phyloP scores from a whole-genome alignment of 306 rosid genomes.

The Lathyrus sativus region DNA sequence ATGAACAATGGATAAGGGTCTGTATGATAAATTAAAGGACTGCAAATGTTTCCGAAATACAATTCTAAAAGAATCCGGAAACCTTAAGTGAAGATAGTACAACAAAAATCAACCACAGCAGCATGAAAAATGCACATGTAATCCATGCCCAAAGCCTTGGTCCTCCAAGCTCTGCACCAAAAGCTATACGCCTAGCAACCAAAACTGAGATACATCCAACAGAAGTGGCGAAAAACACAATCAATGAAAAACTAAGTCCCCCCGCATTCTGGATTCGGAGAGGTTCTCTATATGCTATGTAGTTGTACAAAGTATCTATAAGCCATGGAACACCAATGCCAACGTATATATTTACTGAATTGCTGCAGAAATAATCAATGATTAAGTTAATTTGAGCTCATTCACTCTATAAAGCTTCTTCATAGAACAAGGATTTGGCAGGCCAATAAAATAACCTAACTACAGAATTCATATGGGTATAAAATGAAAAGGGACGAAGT shows the following conservation, averaged over 20 bases:
- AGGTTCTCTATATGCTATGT: constrained; percentile 68
- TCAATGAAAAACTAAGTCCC: constrained; percentile 83
- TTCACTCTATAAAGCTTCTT: constrained; percentile 12
- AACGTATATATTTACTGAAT: constrained; percentile 90
- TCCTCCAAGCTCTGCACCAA: constrained; percentile 97
- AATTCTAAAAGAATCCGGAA: constrained; percentile 67
- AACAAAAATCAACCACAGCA: constrained; percentile 80
- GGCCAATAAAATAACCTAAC: constrained; percentile 23
- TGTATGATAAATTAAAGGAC: background rate
- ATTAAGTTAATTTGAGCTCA: constrained; percentile 23
- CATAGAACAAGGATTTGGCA: constrained; percentile 24
- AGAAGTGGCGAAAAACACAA: constrained; percentile 81
- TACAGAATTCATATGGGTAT: background rate
- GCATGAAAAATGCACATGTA: constrained; percentile 66
- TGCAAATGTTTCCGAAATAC: background rate
- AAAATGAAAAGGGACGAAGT: constrained; percentile 2
- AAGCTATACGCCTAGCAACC: constrained; percentile 67
- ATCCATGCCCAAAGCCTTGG: constrained; percentile 95
- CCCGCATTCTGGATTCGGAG: constrained; percentile 69
- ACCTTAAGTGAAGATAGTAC: constrained; percentile 78
- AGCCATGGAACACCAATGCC: constrained; percentile 98
- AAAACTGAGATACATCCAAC: constrained; percentile 77
- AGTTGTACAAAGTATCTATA: constrained; percentile 81
- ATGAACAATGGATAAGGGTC: background rate
- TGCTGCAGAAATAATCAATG: constrained; percentile 52